Conservation (phyloP, 306 rosid genomes). For the Sechiopsis laciniata region DNA sequence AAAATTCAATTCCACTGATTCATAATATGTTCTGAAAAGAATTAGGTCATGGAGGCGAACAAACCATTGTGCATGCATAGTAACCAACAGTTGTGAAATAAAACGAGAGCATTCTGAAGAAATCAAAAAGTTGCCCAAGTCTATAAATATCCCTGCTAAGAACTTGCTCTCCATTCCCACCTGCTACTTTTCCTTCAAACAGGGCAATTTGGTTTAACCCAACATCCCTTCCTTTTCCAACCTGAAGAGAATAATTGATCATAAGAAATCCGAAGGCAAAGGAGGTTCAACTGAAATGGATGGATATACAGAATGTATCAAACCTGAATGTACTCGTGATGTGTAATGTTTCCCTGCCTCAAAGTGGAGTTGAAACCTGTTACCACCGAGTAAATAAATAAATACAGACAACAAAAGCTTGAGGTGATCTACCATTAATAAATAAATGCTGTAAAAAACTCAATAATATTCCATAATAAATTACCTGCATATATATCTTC, state of each 20-base stretch:
- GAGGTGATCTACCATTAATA: not conserved
- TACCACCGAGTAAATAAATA: conserved; percentile 4
- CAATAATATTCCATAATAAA: not conserved
- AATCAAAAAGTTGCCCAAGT: conserved; percentile 87
- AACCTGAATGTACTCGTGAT: conserved; percentile 97
- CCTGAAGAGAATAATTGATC: conserved; percentile 43
- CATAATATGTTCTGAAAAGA: not conserved
- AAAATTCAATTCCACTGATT: conserved; percentile 11
- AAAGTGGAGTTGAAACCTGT: conserved; percentile 95
- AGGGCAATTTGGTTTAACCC: conserved; percentile 98
- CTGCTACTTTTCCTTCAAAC: conserved; percentile 98
- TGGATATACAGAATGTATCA: conserved; percentile 20
- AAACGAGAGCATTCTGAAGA: conserved; percentile 95
- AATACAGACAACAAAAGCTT: conserved; percentile 7
- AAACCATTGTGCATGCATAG: conserved; percentile 93
- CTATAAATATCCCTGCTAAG: conserved; percentile 94
- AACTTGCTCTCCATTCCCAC: conserved; percentile 98
- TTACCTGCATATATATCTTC: conserved; percentile 90
- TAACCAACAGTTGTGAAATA: conserved; percentile 90
- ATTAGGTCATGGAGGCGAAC: conserved; percentile 11
- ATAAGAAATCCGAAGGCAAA: conserved; percentile 27
- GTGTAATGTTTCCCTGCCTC: conserved; percentile 92
- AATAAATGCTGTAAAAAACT: not conserved
- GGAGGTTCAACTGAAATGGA: conserved; percentile 22
- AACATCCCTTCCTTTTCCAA: conserved; percentile 99